Percentiles rank a stretch among this genome's conserved stretches.
Evolutionary conservation across 108 stramenopile genomes (phyloP).

Genomic region (Aurantiochytrium sp.): DNA sequence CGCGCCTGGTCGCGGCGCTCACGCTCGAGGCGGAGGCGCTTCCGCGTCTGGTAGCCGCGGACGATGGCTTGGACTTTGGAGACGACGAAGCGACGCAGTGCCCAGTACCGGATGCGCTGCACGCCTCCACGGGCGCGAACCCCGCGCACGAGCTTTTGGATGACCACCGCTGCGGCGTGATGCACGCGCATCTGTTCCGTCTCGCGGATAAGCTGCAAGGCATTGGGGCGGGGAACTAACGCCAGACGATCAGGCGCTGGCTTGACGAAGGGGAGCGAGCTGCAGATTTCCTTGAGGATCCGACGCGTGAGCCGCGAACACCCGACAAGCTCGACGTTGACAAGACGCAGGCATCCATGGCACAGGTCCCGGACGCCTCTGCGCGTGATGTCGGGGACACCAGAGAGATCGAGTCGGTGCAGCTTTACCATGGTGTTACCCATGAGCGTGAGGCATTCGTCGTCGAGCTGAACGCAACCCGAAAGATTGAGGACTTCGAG

Average conservation of each 20-base stretch:
- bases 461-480: neutral
- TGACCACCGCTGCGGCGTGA: slow-evolving; percentile 1
- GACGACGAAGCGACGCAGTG: neutral
- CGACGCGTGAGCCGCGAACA: neutral
- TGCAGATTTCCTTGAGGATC: neutral
- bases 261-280: neutral
- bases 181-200: neutral
- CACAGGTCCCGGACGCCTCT: neutral
- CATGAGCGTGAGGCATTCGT: neutral
- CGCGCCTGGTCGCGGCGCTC: neutral
- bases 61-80: neutral
- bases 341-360: neutral
- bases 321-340: neutral
- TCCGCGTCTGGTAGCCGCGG: neutral
- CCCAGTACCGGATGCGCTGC: neutral
- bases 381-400: neutral
- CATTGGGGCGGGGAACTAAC: neutral
- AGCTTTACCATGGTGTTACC: neutral
- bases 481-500: neutral
- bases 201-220: neutral
- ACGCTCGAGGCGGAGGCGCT: neutral
- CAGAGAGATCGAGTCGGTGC: neutral
- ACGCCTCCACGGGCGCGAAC: neutral
- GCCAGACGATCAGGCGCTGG: neutral
- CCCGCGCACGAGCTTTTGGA: slow-evolving; percentile 6